These are phyloP conservation scores for Agaricus sinodeliciosus DNA, from an alignment of 768 basidiomycete genomes.

Conservation along the genomic window DNA sequence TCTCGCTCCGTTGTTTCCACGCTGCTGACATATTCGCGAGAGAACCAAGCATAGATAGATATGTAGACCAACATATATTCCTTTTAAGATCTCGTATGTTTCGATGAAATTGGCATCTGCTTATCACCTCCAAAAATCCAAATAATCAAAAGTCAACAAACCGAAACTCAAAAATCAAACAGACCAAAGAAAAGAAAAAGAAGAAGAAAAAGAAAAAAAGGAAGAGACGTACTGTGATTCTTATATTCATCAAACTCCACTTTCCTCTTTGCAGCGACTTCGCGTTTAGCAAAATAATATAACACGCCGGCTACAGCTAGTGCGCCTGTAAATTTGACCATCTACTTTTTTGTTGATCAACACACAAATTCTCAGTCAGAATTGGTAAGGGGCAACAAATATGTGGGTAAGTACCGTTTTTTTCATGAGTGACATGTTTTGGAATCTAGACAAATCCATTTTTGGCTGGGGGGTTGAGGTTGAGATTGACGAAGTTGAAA, in stretches of 20 bases:
- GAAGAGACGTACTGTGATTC: constrained; percentile 20
- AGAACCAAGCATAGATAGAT: no score
- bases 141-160: no score
- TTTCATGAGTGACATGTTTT: constrained; percentile 12
- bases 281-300: constrained; percentile 27
- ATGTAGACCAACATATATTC: no score
- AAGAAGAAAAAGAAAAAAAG: background rate
- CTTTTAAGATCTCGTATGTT: background rate
- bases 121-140: background rate
- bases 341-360: no score
- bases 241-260: constrained; percentile 26
- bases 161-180: no score
- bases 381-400: no score
- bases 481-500: no score
- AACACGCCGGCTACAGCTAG: constrained; percentile 24
- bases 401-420: constrained; percentile 10
- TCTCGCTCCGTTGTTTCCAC: no score
- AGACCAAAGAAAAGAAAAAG: background rate
- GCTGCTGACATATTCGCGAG: no score
- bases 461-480: no score
- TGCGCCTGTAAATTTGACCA: constrained; percentile 22
- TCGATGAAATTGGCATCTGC: background rate
- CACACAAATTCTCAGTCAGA: background rate
- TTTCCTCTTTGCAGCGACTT: constrained; percentile 25
- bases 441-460: background rate